Evolutionary conservation across 345 rosid species (phyloP), one percentile per base, ranked within the genome.

Genomic region (Brassica juncea): DNA sequence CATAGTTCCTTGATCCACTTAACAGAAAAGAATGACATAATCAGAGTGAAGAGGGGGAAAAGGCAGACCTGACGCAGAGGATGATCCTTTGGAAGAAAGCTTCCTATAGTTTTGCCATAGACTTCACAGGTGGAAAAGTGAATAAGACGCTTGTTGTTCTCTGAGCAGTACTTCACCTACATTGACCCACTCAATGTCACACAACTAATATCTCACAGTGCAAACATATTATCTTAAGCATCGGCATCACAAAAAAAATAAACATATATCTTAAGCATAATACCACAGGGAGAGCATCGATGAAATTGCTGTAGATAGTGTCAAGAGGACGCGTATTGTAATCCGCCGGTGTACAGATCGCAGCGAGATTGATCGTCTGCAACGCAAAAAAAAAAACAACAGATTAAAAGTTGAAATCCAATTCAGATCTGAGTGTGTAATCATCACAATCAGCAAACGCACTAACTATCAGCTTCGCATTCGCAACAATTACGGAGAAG

Each of bases 91-190:
- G 99, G 98, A 82, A 96, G 98, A 87, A 88, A 93, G 87, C 97
- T 85, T 68, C 98, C 97, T 6, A 96, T 90, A 5, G 99, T 96
- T 88, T 96, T 96, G 12, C 99, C 99, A 84, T 96, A 96, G 6
- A 96, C 97, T 86, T 96, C 99, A 82, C 99, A 96, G 19, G 99
- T 96, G 6, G 99, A 96, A 80, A 96, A 96, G 87, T 93, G 99
- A 86, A 96, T 93, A 49, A 96, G 82, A 81, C 99, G 98, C 88
- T 96, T 96, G 85, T 73, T 87, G 87, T 96, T 96, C 88, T 96
- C 99, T 28, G 99, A 96, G 81, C 99, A 96, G 84, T 96, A 96
- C 75, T 96, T 96, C 21, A 89, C 97, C 99, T 96, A 73, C 37
- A 81, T 75, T 49, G 57, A 59, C 19, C 6, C 76, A 80, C 54